A percentile compares a stretch with the other conserved stretches of the same genome.
Evolutionary conservation across 176 grass and related monocot genomes (phyloP).

Genomic region (Microstegium vimineum): DNA sequence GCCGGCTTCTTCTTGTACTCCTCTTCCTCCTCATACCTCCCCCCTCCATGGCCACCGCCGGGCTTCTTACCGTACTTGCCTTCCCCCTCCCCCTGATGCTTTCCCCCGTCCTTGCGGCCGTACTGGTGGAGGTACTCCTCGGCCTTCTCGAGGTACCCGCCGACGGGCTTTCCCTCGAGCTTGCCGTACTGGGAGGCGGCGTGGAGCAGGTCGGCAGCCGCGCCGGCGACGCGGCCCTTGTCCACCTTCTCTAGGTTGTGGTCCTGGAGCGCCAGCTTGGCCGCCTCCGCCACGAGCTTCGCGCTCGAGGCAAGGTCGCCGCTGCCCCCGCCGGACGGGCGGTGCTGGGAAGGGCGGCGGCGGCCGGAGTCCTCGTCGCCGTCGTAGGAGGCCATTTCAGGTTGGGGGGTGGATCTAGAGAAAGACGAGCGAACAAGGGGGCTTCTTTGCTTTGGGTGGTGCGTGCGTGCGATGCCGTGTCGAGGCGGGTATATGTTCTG

Average conservation of each 20-base stretch:
- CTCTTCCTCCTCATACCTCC: slow-evolving; percentile 31
- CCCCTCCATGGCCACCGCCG: slow-evolving; percentile 2
- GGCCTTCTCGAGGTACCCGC: slow-evolving; percentile 70
- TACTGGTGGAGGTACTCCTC: slow-evolving; percentile 82
- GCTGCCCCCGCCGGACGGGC: slow-evolving; percentile 17
- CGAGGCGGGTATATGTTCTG: background rate
- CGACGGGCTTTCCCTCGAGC: slow-evolving; percentile 65
- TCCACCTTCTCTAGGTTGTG: slow-evolving; percentile 66
- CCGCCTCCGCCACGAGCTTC: slow-evolving; percentile 71
- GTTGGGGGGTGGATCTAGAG: slow-evolving; percentile 16
- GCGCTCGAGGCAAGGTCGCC: slow-evolving; percentile 72
- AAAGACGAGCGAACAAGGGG: background rate
- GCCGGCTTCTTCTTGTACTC: slow-evolving; percentile 39
- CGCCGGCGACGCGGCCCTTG: slow-evolving; percentile 59
- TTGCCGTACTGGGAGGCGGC: slow-evolving; percentile 72
- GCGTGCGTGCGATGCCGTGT: background rate
- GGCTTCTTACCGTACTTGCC: slow-evolving; percentile 29
- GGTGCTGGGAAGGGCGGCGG: slow-evolving; percentile 23
- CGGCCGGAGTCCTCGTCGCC: slow-evolving; percentile 13
- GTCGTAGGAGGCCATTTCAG: slow-evolving; percentile 43
- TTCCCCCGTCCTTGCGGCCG: slow-evolving; percentile 31
- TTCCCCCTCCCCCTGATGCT: slow-evolving; percentile 23
- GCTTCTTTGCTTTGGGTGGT: background rate
- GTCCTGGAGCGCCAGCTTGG: slow-evolving; percentile 52
- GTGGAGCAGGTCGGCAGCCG: slow-evolving; percentile 65